A percentile compares a stretch with the other conserved stretches of the same genome.
phyloP scores from a whole-genome alignment of 2,329 filamentous ascomycete genomes.

The Biscogniauxia sp. region DNA sequence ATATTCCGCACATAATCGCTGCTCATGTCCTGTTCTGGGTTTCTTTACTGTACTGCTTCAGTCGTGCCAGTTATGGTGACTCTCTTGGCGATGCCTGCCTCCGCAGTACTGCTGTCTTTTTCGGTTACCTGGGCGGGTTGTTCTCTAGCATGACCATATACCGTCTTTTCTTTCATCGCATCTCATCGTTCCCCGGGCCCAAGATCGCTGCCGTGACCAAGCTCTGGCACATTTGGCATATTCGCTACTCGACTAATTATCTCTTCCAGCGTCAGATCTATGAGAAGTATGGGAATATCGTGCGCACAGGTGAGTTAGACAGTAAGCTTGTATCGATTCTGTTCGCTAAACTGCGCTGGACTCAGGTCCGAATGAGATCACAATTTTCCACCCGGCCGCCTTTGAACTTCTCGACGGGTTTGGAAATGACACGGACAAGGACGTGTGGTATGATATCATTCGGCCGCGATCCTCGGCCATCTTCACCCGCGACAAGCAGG shows the following conservation, averaged over 20 bases:
- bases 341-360: constrained; percentile 2
- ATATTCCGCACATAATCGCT: constrained; percentile 16
- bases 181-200: constrained; percentile 33
- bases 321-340: background rate
- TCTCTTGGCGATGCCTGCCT: background rate
- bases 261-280: constrained; percentile 13
- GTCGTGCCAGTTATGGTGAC: background rate
- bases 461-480: constrained; percentile 17
- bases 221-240: constrained; percentile 21
- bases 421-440: constrained; percentile 16
- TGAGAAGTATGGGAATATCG: constrained; percentile 15
- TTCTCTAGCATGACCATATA: constrained; percentile 28
- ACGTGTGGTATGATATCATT: constrained; percentile 23
- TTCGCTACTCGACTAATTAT: constrained; percentile 17
- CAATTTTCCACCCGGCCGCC: constrained; percentile 15
- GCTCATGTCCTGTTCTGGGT: constrained; percentile 9
- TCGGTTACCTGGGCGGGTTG: constrained; percentile 15
- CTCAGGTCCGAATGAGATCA: constrained; percentile 21
- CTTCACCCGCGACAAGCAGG: constrained; percentile 17
- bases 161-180: constrained; percentile 34
- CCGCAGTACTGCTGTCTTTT: constrained; percentile 2
- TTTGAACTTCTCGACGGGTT: constrained; percentile 19
- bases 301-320: constrained; percentile 17
- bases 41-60: constrained; percentile 8
- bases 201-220: constrained; percentile 31